A percentile compares a stretch with the other conserved stretches of the same genome.
Conservation (phyloP, 768 basidiomycete genomes). For the Suillus decipiens region DNA sequence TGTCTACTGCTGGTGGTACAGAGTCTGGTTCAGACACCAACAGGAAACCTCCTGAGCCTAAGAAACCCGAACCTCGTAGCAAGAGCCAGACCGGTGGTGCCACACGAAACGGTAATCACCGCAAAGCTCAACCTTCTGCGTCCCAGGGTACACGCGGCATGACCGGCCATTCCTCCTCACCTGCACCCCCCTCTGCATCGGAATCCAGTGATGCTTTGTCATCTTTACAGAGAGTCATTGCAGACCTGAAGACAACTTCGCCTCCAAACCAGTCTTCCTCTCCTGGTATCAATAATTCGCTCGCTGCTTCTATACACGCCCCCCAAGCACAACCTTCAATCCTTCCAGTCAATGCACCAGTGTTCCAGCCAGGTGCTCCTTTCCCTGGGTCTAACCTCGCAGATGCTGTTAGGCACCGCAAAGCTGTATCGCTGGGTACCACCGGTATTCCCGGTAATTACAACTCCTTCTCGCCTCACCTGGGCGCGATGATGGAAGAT, state of each 20-base stretch:
- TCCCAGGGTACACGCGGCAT: slow-evolving; percentile 58
- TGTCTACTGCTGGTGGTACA: slow-evolving; percentile 38
- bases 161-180: slow-evolving; percentile 40
- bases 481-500: slow-evolving; percentile 85
- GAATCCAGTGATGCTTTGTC: slow-evolving; percentile 82
- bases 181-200: slow-evolving; percentile 50
- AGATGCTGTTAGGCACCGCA: slow-evolving; percentile 72
- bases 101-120: slow-evolving; percentile 49
- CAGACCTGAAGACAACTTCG: slow-evolving; percentile 86
- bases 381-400: slow-evolving; percentile 48
- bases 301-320: slow-evolving; percentile 46
- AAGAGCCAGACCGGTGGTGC: slow-evolving; percentile 51
- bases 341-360: slow-evolving; percentile 66
- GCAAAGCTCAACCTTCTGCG: slow-evolving; percentile 59
- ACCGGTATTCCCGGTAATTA: slow-evolving; percentile 59
- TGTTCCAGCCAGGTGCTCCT: slow-evolving; percentile 71
- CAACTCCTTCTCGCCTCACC: slow-evolving; percentile 74
- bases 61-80: slow-evolving; percentile 57
- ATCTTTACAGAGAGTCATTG: slow-evolving; percentile 91
- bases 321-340: slow-evolving; percentile 49
- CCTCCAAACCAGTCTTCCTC: slow-evolving; percentile 49
- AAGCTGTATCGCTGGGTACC: slow-evolving; percentile 73
- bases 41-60: slow-evolving; percentile 57
- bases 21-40: slow-evolving; percentile 79
- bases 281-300: slow-evolving; percentile 40